Evolutionary conservation across 495 filamentous ascomycete genomes (phyloP).

Genomic region (Melanomma pulvis-pyrius): DNA sequence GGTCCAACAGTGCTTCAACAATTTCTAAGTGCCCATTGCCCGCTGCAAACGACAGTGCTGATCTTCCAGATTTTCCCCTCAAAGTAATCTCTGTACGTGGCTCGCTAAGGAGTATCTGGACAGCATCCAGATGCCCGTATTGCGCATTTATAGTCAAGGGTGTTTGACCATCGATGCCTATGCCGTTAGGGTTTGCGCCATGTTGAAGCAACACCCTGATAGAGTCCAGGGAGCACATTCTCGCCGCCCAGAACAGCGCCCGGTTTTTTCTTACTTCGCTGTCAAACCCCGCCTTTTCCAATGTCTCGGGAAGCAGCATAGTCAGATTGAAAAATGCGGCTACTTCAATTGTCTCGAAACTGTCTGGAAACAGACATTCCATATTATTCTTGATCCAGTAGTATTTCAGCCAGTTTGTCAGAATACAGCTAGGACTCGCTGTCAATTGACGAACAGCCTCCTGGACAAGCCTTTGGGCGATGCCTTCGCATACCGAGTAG

Average conservation of each 20-base stretch:
- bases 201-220: conserved; percentile 12
- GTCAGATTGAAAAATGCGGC: conserved; percentile 21
- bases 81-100: not conserved
- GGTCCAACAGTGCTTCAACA: not conserved
- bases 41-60: conserved; percentile 22
- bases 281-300: not conserved
- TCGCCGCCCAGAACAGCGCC: conserved; percentile 32
- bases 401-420: conserved; percentile 31
- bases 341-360: conserved; percentile 19
- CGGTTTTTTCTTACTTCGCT: conserved; percentile 14
- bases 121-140: conserved; percentile 10
- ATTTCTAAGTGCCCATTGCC: conserved; percentile 22
- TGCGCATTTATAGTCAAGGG: conserved; percentile 20
- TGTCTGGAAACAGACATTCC: conserved; percentile 17
- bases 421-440: not conserved
- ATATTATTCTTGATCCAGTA: conserved; percentile 22
- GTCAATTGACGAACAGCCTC: conserved; percentile 4
- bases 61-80: conserved; percentile 11
- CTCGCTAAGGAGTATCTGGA: conserved; percentile 4
- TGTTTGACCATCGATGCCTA: conserved; percentile 2
- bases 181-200: conserved; percentile 20
- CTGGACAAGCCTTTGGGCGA: conserved; percentile 9
- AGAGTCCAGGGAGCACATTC: conserved; percentile 4
- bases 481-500: conserved; percentile 21
- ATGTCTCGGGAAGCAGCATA: conserved; percentile 4